Evolutionary conservation across 768 basidiomycete species (phyloP).

Genomic region (Xerocomellus amylosporus): DNA sequence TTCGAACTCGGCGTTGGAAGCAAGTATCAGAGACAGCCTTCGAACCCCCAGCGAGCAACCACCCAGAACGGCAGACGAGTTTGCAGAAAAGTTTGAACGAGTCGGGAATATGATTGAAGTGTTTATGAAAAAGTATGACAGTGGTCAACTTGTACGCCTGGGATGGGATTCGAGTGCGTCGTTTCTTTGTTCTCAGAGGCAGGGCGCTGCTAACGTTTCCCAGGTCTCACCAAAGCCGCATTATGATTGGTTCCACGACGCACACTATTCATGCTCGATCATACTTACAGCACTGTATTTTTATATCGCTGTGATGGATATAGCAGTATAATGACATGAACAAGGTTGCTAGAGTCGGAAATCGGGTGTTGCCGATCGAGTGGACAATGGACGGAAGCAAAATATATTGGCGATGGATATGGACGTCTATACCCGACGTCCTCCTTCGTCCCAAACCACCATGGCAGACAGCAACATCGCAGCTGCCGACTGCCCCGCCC

Average conservation of each 20-base stretch:
- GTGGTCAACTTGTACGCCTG: slow-evolving; percentile 19
- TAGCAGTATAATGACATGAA: slow-evolving; percentile 18
- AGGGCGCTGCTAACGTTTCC: background rate
- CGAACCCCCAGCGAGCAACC: background rate
- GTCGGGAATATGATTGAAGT: slow-evolving; percentile 20
- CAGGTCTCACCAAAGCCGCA: background rate
- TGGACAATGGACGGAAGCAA: slow-evolving; percentile 20
- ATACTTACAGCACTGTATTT: slow-evolving; percentile 12
- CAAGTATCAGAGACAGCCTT: slow-evolving; percentile 14
- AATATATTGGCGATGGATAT: background rate
- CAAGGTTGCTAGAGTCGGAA: slow-evolving; percentile 17
- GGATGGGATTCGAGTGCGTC: slow-evolving; percentile 30
- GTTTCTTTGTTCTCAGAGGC: background rate
- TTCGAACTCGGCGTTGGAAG: slow-evolving; percentile 2
- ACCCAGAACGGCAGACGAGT: slow-evolving; percentile 25
- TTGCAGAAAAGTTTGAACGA: slow-evolving; percentile 13
- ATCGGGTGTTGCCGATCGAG: slow-evolving; percentile 21
- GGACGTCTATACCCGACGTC: slow-evolving; percentile 12
- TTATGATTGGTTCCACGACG: slow-evolving; percentile 2
- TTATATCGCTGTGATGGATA: slow-evolving; percentile 3
- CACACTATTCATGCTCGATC: background rate
- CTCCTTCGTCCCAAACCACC: slow-evolving; percentile 9
- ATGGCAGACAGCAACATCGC: slow-evolving; percentile 17
- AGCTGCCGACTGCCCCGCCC: background rate
- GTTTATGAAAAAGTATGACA: slow-evolving; percentile 20